Evolutionary conservation across 768 basidiomycete species (phyloP).

Genomic region (Trametopsis cervina): DNA sequence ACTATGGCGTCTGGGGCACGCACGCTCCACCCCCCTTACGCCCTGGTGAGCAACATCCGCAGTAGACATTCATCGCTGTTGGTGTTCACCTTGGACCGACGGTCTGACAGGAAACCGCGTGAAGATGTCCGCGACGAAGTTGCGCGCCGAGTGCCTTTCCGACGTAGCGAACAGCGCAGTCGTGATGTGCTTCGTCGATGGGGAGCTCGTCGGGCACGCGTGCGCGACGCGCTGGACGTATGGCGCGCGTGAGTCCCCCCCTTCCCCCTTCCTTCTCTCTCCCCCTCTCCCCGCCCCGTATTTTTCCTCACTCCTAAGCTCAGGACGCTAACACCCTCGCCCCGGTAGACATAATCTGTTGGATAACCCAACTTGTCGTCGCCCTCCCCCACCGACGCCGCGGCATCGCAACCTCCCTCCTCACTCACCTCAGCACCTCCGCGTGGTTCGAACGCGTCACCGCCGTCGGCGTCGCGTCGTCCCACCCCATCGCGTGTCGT

Average conservation of each 20-base stretch:
- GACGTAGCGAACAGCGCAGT: constrained; percentile 17
- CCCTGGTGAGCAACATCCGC: constrained; percentile 8
- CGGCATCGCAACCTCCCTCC: constrained; percentile 25
- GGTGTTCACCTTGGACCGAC: neutral
- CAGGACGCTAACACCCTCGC: neutral
- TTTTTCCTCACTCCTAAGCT: neutral
- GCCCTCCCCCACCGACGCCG: constrained; percentile 18
- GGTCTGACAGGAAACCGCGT: constrained; percentile 5
- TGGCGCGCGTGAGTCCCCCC: constrained; percentile 14
- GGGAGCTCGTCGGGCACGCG: constrained; percentile 24
- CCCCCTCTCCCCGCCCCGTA: neutral
- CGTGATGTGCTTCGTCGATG: constrained; percentile 12
- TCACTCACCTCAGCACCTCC: constrained; percentile 15
- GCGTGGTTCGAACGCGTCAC: constrained; percentile 18
- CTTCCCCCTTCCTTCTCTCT: neutral
- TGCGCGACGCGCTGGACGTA: constrained; percentile 27
- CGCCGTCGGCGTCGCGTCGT: constrained; percentile 26
- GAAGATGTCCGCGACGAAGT: constrained; percentile 3
- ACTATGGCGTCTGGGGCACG: constrained; percentile 26
- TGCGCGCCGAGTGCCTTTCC: constrained; percentile 8
- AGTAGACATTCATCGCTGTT: neutral
- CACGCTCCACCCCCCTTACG: constrained; percentile 8
- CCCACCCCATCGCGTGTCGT: constrained; percentile 25
- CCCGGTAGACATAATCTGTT: constrained; percentile 22
- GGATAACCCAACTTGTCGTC: constrained; percentile 32